Percentiles rank a stretch among this genome's conserved stretches.
Evolutionary conservation across 805 yeast species (phyloP).

Genomic region (Cyberlindnera mississippiensis): DNA sequence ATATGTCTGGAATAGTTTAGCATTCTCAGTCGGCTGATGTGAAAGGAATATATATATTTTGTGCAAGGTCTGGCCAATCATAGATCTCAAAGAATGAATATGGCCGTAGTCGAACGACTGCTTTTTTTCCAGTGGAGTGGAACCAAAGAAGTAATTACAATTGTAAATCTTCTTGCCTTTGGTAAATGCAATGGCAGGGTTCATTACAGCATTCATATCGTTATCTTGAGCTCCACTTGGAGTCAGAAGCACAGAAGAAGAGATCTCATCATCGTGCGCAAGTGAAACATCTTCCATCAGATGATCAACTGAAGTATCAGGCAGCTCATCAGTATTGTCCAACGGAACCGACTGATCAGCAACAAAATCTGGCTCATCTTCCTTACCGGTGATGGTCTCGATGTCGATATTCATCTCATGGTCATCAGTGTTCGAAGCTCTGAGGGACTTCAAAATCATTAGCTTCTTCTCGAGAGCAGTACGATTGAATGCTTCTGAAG

Average conservation of each 20-base stretch:
- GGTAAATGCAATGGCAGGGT: slow-evolving; percentile 46
- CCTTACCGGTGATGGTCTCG: slow-evolving; percentile 31
- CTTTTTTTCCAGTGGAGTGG: slow-evolving; percentile 42
- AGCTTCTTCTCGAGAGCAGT: slow-evolving; percentile 26
- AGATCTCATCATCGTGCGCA: slow-evolving; percentile 29
- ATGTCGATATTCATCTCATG: slow-evolving; percentile 36
- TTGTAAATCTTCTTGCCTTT: slow-evolving; percentile 61
- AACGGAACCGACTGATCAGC: slow-evolving; percentile 4
- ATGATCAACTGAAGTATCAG: slow-evolving; percentile 2
- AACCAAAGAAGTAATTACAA: slow-evolving; percentile 62
- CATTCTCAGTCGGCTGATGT: slow-evolving; percentile 55
- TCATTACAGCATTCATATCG: slow-evolving; percentile 42
- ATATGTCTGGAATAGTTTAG: slow-evolving; percentile 56
- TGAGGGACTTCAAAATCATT: slow-evolving; percentile 33
- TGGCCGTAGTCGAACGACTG: slow-evolving; percentile 40
- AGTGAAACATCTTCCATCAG: slow-evolving; percentile 21
- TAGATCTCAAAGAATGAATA: slow-evolving; percentile 58
- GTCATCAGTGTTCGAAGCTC: slow-evolving; percentile 32
- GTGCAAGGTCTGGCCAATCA: slow-evolving; percentile 63
- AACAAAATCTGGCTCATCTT: slow-evolving; percentile 22
- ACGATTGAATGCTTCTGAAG: slow-evolving; percentile 9
- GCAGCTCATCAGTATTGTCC: slow-evolving; percentile 23
- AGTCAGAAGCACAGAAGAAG: slow-evolving; percentile 31
- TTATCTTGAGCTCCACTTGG: slow-evolving; percentile 30
- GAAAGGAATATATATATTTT: slow-evolving; percentile 45